These are phyloP conservation scores for Plasmopara muralis DNA, from an alignment of 352 stramenopile species.

Conservation along the genomic window DNA sequence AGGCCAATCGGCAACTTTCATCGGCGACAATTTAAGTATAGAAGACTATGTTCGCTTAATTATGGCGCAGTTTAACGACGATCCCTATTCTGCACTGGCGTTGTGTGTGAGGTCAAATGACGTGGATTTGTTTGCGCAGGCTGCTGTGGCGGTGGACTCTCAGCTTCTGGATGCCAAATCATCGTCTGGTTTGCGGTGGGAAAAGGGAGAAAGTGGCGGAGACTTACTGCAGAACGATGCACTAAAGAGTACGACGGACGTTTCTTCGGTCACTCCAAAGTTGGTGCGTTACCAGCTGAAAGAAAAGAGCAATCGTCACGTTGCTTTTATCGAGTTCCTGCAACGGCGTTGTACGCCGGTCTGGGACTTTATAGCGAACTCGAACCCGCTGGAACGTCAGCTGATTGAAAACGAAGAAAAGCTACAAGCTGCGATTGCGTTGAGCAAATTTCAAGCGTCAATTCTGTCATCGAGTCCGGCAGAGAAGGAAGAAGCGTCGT, in stretches of 20 bases:
- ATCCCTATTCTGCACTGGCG: slow-evolving; percentile 32
- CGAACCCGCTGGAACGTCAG: slow-evolving; percentile 41
- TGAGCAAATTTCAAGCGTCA: slow-evolving; percentile 72
- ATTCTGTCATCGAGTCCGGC: slow-evolving; percentile 26
- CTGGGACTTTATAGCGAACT: slow-evolving; percentile 54
- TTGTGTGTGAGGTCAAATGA: slow-evolving; percentile 42
- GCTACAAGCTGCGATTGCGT: slow-evolving; percentile 57
- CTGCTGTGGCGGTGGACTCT: slow-evolving; percentile 46
- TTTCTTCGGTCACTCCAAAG: slow-evolving; percentile 59
- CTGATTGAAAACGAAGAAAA: slow-evolving; percentile 72
- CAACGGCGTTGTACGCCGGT: slow-evolving; percentile 49
- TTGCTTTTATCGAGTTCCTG: slow-evolving; percentile 61
- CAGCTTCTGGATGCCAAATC: slow-evolving; percentile 78
- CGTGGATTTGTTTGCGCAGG: slow-evolving; percentile 45
- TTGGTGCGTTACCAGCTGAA: slow-evolving; percentile 82
- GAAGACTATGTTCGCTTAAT: slow-evolving; percentile 55
- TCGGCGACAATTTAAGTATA: slow-evolving; percentile 32
- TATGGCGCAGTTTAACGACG: slow-evolving; percentile 52
- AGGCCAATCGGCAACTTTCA: slow-evolving; percentile 34
- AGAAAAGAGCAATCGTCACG: slow-evolving; percentile 60
- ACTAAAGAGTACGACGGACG: slow-evolving; percentile 12
- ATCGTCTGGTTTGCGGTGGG: slow-evolving; percentile 77
- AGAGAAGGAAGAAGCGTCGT: slow-evolving; percentile 17
- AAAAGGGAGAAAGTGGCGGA: slow-evolving; percentile 30
- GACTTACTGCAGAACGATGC: slow-evolving; percentile 5